phyloP scores from a whole-genome alignment of 2,329 filamentous ascomycete genomes.

The Cercospora sp. region DNA sequence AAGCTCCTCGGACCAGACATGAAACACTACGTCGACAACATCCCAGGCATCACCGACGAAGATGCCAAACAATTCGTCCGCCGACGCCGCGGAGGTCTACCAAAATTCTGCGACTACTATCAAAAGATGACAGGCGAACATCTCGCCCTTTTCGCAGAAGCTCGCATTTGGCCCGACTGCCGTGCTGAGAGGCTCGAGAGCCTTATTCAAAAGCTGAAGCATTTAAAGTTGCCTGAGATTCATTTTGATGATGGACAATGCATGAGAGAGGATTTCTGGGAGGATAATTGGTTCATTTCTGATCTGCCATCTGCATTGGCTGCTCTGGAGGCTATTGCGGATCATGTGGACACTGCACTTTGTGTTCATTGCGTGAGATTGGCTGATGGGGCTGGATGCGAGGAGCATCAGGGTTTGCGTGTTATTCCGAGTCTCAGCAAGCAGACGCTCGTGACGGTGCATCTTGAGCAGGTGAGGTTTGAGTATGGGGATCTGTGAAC shows the following conservation, averaged over 20 bases:
- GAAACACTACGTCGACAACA: background rate
- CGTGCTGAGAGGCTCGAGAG: background rate
- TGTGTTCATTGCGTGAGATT: background rate
- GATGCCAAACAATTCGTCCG: background rate
- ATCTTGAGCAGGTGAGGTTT: background rate
- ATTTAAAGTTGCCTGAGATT: background rate
- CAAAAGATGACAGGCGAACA: background rate
- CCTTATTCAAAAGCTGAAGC: background rate
- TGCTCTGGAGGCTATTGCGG: background rate
- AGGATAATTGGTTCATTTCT: background rate
- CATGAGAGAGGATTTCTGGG: background rate
- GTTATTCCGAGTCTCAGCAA: background rate
- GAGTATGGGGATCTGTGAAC: background rate
- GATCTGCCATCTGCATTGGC: background rate
- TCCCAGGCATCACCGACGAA: background rate
- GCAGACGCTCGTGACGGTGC: background rate
- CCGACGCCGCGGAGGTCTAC: background rate
- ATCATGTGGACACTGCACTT: background rate
- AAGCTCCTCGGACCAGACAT: background rate
- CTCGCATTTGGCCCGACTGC: background rate
- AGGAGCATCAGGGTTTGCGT: background rate
- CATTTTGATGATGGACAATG: background rate
- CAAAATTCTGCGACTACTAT: background rate
- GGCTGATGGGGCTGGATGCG: background rate
- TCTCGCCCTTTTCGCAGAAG: background rate